phyloP scores from a whole-genome alignment of 78 protist species.

The Planoprotostelium fungivorum region DNA sequence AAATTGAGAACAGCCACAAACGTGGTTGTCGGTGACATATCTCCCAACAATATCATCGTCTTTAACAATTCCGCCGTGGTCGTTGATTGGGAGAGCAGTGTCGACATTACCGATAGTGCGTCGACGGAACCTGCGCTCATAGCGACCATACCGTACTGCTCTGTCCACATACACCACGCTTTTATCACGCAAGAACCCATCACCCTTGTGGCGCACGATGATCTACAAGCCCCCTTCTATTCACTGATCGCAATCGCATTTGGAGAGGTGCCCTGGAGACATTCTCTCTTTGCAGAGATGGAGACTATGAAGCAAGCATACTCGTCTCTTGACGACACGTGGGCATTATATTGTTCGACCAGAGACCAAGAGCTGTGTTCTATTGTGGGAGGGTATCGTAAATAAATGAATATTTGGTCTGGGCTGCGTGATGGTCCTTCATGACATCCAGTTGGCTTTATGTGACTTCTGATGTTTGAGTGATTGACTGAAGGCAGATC shows the following conservation, averaged over 20 bases:
- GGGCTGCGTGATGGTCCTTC: not conserved
- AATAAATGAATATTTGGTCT: not conserved
- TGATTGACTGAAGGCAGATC: no score
- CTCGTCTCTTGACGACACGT: not conserved
- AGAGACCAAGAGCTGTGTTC: not conserved
- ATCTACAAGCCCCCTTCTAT: not conserved
- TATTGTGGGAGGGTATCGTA: constrained; percentile 1
- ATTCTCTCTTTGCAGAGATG: not conserved
- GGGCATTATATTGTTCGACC: not conserved
- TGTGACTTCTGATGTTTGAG: no score
- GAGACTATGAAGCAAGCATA: no score
- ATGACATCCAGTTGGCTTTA: no score
- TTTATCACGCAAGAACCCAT: not conserved
- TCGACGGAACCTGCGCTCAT: not conserved
- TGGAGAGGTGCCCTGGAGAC: not conserved
- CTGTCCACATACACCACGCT: not conserved
- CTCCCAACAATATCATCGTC: not conserved
- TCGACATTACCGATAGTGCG: not conserved
- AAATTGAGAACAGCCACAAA: not conserved
- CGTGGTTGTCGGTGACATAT: not conserved
- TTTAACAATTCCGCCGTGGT: not conserved
- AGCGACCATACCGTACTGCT: not conserved
- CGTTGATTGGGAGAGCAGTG: not conserved
- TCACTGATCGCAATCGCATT: not conserved
- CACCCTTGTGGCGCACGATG: not conserved